A percentile compares a stretch with the other conserved stretches of the same genome.
Conservation (phyloP, 164 flowering plant species). For the Cinnamomum micranthum region DNA sequence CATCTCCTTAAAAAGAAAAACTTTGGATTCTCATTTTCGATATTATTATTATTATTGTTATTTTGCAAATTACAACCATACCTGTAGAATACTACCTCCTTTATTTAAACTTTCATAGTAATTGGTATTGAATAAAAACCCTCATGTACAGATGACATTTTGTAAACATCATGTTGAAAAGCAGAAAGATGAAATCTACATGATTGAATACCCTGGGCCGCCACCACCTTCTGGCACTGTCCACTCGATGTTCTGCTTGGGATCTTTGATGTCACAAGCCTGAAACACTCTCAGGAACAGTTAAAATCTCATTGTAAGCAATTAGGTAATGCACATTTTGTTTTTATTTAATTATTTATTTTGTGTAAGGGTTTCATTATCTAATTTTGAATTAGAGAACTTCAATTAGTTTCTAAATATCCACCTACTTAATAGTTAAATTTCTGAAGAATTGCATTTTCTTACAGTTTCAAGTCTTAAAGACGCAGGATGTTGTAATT, state of each 20-base stretch:
- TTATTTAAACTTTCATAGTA: neutral
- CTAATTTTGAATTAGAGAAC: neutral
- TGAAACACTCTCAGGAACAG: constrained; percentile 19
- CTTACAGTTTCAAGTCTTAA: neutral
- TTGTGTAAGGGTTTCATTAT: too few relatives aligned
- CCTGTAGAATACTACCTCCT: neutral
- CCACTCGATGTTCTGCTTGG: constrained; percentile 93
- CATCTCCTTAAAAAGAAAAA: neutral
- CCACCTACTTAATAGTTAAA: neutral
- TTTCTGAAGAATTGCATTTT: neutral
- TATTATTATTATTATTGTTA: too few relatives aligned
- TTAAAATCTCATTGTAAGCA: neutral
- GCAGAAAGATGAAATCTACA: constrained; percentile 32
- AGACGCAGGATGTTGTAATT: too few relatives aligned
- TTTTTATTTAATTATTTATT: too few relatives aligned
- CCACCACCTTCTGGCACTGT: constrained; percentile 98
- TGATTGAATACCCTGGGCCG: constrained; percentile 85
- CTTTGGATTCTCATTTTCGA: neutral
- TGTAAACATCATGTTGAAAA: neutral
- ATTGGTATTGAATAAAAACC: too few relatives aligned
- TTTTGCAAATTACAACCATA: neutral
- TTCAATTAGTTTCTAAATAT: neutral
- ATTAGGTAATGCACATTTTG: neutral
- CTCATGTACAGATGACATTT: too few relatives aligned
- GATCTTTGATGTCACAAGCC: constrained; percentile 99